Base-by-base conservation (phyloP, 768 basidiomycete genomes). In the Dioszegia hungarica region DNA sequence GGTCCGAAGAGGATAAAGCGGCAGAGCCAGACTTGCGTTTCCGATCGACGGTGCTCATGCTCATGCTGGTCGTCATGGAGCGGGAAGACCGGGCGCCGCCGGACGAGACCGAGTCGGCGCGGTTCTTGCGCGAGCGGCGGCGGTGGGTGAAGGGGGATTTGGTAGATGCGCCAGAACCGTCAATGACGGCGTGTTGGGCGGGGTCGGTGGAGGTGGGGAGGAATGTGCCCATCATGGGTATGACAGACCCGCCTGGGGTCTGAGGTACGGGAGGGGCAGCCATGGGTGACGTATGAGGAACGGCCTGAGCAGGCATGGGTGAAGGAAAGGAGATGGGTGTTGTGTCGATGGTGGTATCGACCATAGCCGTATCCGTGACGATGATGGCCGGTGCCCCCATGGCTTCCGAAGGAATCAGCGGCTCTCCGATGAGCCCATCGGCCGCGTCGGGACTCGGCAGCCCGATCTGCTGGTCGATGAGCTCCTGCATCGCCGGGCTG, bases 181-280 rank as follows among this genome's bases (percentile, higher is more conserved):
- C 71, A 46, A 73, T 70, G 28, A 73, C 71, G 20, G 66, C 66
- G 56, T 68, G 65, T 43, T 66, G 64, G 24, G 71, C 63, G 5
- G 66, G 68, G 44, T 72, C 60, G 33, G 63, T 59, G 12, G 56
- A 57, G n/a, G 58, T 62, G 17, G 71, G 71, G 29, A 60, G 61
- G 66, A 73, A 73, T 5, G 64, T 66, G 12, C 71, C 71, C 71
- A 73, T 73, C n/a, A 64, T 50, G 0, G 70, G 70, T 43, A 27
- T n/a, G n/a, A 34, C 57, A 34, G 34, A 38, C n/a, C n/a, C n/a
- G 24, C 14, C 37, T 5, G 56, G 54, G 5, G 58, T 52, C 44
- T 48, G 58, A 0, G 60, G 49, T 2, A 36, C 34, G 9, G 52
- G 55, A 6, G 48, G 44, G 31, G 40, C 61, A 24, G 52, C n/a